These are phyloP conservation scores for Liquidambar formosana DNA, from an alignment of 164 flowering plant genomes.

Conservation along the genomic window DNA sequence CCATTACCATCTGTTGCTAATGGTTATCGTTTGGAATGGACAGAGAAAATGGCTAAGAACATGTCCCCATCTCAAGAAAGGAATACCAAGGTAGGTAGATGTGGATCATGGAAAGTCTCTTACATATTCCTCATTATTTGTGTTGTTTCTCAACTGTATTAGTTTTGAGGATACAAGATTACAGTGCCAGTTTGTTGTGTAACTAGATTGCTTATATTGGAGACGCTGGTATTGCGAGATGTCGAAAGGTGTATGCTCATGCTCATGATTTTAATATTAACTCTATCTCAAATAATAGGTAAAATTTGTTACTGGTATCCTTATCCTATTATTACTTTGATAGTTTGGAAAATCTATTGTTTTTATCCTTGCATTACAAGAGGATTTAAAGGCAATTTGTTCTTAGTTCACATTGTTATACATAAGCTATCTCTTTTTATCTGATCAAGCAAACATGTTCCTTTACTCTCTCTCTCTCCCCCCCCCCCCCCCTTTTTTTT, in stretches of 20 bases:
- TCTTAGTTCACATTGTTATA: not conserved
- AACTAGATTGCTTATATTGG: conserved; percentile 39
- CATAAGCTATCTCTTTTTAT: not conserved
- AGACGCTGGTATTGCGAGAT: conserved; percentile 53
- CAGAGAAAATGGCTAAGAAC: conserved; percentile 23
- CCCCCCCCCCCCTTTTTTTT: too few relatives aligned
- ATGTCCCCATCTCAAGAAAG: conserved; percentile 26
- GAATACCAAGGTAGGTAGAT: conserved; percentile 32
- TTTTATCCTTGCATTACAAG: not conserved
- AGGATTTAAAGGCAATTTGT: not conserved
- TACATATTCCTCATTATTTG: not conserved
- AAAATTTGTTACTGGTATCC: not conserved
- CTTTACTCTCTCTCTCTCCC: too few relatives aligned
- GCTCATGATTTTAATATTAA: conserved; percentile 87
- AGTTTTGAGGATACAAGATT: not conserved
- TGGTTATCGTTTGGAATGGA: conserved; percentile 54
- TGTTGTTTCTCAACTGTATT: not conserved
- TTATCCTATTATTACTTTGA: not conserved
- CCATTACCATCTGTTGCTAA: conserved; percentile 31
- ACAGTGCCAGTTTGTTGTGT: conserved; percentile 21
- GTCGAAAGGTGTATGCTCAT: conserved; percentile 76
- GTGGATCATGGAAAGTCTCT: not conserved
- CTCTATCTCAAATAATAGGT: conserved; percentile 86
- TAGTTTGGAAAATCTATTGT: not conserved
- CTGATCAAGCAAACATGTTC: not conserved